Percentiles rank a stretch among this genome's conserved stretches.
Conservation (phyloP, 1,284 basidiomycete species). For the Lentinus polychrous region DNA sequence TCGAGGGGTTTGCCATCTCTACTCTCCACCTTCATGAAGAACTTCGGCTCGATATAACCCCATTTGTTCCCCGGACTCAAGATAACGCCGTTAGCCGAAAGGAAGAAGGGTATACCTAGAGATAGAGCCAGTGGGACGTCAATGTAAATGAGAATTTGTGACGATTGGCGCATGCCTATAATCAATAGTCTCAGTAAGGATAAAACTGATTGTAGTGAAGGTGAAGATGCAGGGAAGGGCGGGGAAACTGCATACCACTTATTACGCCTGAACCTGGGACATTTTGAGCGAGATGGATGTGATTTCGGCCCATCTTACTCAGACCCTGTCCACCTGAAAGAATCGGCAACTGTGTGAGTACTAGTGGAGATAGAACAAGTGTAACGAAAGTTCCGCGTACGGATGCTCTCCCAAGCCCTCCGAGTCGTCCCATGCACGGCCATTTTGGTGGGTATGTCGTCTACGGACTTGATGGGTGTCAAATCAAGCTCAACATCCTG, state of each 20-base stretch:
- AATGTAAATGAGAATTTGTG: slow-evolving; percentile 71
- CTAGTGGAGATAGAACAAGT: neutral
- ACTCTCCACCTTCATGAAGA: slow-evolving; percentile 57
- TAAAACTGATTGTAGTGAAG: neutral
- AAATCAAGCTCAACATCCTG: slow-evolving; percentile 66
- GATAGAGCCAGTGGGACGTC: slow-evolving; percentile 66
- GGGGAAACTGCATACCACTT: slow-evolving; percentile 48
- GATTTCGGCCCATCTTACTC: slow-evolving; percentile 81
- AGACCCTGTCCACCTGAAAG: slow-evolving; percentile 57
- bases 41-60: slow-evolving; percentile 50
- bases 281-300: slow-evolving; percentile 83
- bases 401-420: slow-evolving; percentile 65
- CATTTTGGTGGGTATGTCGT: slow-evolving; percentile 53
- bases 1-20: neutral
- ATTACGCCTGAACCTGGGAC: slow-evolving; percentile 56
- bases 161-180: slow-evolving; percentile 70
- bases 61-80: slow-evolving; percentile 65
- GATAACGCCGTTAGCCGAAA: slow-evolving; percentile 81
- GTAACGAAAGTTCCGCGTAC: slow-evolving; percentile 33
- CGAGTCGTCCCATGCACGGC: slow-evolving; percentile 76
- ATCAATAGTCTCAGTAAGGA: too few relatives aligned
- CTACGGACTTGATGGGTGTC: slow-evolving; percentile 48
- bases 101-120: slow-evolving; percentile 63
- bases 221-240: too few relatives aligned
- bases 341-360: neutral